phyloP scores from a whole-genome alignment of 805 yeast genomes.

The Kluyveromyces siamensis region DNA sequence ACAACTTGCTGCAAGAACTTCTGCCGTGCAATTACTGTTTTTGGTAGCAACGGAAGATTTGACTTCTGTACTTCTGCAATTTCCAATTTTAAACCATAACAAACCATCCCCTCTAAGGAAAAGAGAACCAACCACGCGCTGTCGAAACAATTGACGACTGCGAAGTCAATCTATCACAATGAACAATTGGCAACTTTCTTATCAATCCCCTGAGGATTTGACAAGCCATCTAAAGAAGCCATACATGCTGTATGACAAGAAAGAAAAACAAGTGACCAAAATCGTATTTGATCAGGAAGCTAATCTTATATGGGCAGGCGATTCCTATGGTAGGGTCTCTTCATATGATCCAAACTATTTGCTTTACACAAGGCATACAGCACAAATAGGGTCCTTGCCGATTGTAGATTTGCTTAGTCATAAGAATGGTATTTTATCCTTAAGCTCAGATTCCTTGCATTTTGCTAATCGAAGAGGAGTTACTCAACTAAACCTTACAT shows the following conservation, averaged over 20 bases:
- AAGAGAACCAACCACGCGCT: neutral
- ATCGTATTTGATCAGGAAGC: constrained; percentile 58
- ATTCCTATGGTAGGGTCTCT: constrained; percentile 41
- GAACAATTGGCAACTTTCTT: constrained; percentile 30
- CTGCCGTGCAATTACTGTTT: too few species aligned
- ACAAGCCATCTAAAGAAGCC: constrained; percentile 26
- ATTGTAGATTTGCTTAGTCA: constrained; percentile 46
- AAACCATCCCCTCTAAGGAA: neutral
- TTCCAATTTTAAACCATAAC: neutral
- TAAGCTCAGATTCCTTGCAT: constrained; percentile 43
- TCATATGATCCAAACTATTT: constrained; percentile 39
- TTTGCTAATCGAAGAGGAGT: constrained; percentile 53
- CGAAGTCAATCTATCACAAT: constrained; percentile 6
- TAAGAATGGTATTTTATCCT: constrained; percentile 48
- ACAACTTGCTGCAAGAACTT: too few species aligned
- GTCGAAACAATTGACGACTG: neutral
- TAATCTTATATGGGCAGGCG: constrained; percentile 83
- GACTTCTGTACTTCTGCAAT: neutral
- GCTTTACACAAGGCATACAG: constrained; percentile 50
- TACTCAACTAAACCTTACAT: constrained; percentile 27
- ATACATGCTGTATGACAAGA: constrained; percentile 24
- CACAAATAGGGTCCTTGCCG: constrained; percentile 36
- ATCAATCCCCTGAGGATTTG: constrained; percentile 21
- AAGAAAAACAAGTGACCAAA: constrained; percentile 23
- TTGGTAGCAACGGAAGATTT: neutral